Evolutionary conservation across 2,329 filamentous ascomycete genomes (phyloP).

Genomic region (Alternaria tenuissima): DNA sequence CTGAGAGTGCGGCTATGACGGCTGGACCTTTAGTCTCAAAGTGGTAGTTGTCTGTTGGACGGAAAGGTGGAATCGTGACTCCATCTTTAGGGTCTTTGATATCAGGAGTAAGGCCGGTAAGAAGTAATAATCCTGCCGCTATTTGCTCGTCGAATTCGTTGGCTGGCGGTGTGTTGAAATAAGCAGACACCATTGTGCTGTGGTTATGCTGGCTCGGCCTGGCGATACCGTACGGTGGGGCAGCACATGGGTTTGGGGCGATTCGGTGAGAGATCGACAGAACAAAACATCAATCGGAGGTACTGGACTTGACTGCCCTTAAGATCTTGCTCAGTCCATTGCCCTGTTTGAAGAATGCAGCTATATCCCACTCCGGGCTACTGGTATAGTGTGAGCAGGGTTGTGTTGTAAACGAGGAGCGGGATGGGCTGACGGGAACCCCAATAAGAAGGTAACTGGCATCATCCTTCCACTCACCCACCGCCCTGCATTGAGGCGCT

Average conservation of each 20-base stretch:
- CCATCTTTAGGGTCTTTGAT: not conserved
- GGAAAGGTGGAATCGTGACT: not conserved
- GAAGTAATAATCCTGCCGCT: not conserved
- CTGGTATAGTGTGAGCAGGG: not conserved
- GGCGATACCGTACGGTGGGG: not conserved
- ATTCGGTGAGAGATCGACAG: not conserved
- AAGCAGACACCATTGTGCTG: not conserved
- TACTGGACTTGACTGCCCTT: not conserved
- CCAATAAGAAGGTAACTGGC: not conserved
- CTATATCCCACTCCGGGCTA: not conserved
- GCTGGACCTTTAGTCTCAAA: not conserved
- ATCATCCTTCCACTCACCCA: not conserved
- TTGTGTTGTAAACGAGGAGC: not conserved
- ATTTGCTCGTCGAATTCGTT: not conserved
- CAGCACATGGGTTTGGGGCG: not conserved
- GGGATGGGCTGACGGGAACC: not conserved
- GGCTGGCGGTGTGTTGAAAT: not conserved
- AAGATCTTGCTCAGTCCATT: not conserved
- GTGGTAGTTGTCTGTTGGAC: not conserved
- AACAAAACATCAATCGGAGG: not conserved
- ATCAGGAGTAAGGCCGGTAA: not conserved
- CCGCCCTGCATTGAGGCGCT: not conserved
- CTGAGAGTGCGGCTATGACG: not conserved
- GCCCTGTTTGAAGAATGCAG: not conserved
- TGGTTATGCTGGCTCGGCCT: not conserved